These are phyloP conservation scores for Dimargaris xerosporica DNA, from an alignment of 192 early-diverging fungal genomes.

Conservation along the genomic window DNA sequence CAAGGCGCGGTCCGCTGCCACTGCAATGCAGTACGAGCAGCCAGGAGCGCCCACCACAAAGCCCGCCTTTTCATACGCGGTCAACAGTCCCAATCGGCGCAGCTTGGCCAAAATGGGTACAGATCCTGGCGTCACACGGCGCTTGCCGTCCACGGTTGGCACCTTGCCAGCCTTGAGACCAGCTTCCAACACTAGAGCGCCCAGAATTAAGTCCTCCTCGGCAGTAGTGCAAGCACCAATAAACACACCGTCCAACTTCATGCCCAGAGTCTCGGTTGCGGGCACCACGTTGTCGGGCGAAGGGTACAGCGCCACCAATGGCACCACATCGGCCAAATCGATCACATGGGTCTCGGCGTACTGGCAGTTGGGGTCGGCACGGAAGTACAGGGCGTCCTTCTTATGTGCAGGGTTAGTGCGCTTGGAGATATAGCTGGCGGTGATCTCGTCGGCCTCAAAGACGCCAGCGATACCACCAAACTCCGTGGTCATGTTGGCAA, in stretches of 20 bases:
- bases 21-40: conserved; percentile 67
- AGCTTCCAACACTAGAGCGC: conserved; percentile 54
- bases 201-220: conserved; percentile 68
- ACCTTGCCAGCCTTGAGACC: conserved; percentile 53
- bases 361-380: conserved; percentile 51
- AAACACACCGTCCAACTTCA: conserved; percentile 63
- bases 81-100: conserved; percentile 51
- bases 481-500: conserved; percentile 74
- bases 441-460: conserved; percentile 59
- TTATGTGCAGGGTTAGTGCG: conserved; percentile 56
- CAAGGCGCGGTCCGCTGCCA: conserved; percentile 59
- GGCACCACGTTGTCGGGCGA: conserved; percentile 62
- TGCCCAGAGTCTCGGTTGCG: conserved; percentile 36
- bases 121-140: conserved; percentile 62
- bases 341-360: conserved; percentile 69
- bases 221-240: conserved; percentile 74
- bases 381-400: conserved; percentile 54
- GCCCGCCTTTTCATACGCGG: conserved; percentile 58
- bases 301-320: conserved; percentile 52
- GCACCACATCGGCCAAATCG: conserved; percentile 51
- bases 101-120: conserved; percentile 66
- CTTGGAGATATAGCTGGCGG: conserved; percentile 53
- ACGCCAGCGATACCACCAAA: conserved; percentile 77
- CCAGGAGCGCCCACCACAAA: conserved; percentile 61
- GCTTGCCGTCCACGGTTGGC: conserved; percentile 40